A percentile compares a stretch with the other conserved stretches of the same genome.
Conservation (phyloP, 495 filamentous ascomycete species). For the Pyrenula aspistea region DNA sequence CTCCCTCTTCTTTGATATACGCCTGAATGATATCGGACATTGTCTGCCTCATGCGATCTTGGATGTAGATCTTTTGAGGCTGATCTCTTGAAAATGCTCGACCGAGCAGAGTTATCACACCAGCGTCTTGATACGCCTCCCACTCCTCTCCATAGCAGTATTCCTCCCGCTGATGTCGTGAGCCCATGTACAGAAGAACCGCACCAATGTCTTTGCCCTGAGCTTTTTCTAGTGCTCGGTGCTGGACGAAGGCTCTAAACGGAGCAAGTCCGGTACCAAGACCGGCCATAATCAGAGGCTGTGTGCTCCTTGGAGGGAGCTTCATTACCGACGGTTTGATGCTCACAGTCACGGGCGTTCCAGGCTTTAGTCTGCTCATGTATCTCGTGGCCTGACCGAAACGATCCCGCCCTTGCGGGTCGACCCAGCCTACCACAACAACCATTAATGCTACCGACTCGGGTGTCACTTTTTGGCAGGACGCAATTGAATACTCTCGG, state of each 20-base stretch:
- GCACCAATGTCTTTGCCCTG: constrained; percentile 90
- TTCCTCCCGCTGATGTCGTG: constrained; percentile 92
- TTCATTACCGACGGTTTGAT: constrained; percentile 99
- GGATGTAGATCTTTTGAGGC: constrained; percentile 97
- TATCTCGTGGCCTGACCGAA: constrained; percentile 89
- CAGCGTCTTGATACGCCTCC: constrained; percentile 94
- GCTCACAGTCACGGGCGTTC: constrained; percentile 71
- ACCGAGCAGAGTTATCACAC: constrained; percentile 87
- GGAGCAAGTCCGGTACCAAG: constrained; percentile 96
- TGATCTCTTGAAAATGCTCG: constrained; percentile 94
- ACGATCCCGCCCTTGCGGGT: constrained; percentile 75
- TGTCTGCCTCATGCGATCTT: constrained; percentile 91
- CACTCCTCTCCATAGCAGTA: constrained; percentile 99
- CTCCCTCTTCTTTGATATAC: constrained; percentile 77
- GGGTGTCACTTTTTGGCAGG: constrained; percentile 83
- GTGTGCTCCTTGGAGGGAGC: constrained; percentile 69
- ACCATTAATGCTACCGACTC: constrained; percentile 86
- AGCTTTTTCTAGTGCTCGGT: constrained; percentile 91
- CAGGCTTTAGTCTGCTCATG: constrained; percentile 60
- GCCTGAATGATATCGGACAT: constrained; percentile 77
- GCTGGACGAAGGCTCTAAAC: constrained; percentile 96
- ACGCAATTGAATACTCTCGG: constrained; percentile 95
- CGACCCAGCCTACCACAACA: constrained; percentile 92
- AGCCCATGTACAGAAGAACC: constrained; percentile 92
- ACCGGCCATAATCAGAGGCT: constrained; percentile 96